Percentiles rank a stretch among this genome's conserved stretches.
Conservation (phyloP, 2,329 filamentous ascomycete genomes). For the Colletotrichum sp. region DNA sequence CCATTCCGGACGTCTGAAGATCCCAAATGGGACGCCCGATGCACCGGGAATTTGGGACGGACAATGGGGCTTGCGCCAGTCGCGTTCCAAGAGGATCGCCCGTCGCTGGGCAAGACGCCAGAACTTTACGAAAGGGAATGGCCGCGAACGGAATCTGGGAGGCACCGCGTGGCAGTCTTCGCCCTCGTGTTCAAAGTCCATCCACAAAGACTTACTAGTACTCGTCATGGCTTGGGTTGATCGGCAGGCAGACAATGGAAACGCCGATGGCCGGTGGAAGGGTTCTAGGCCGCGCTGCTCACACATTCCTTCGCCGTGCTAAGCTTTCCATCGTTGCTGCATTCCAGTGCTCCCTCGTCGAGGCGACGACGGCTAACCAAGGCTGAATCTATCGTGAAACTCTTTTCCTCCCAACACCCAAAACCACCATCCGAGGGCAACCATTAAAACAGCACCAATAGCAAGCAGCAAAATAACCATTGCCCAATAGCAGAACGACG, state of each 20-base stretch:
- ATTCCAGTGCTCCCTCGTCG: neutral
- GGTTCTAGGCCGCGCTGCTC: neutral
- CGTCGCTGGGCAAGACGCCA: neutral
- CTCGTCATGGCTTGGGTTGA: neutral
- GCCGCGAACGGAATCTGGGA: neutral
- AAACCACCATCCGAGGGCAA: neutral
- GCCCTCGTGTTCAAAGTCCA: neutral
- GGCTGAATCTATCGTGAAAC: constrained; percentile 14
- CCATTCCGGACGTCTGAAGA: neutral
- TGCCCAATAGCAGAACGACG: neutral
- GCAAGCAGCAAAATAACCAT: neutral
- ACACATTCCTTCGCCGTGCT: neutral
- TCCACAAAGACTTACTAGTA: neutral
- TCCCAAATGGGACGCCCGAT: neutral
- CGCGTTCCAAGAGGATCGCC: neutral
- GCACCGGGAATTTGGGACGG: neutral
- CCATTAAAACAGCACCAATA: neutral
- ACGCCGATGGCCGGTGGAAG: neutral
- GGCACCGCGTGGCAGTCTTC: neutral
- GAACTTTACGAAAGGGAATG: neutral
- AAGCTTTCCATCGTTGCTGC: neutral
- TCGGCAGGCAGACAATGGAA: neutral
- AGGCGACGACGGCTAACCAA: neutral
- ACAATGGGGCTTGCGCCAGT: neutral
- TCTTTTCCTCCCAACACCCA: neutral